Base-by-base conservation (phyloP, 2,329 filamentous ascomycete species). In the Coleophoma crateriformis region DNA sequence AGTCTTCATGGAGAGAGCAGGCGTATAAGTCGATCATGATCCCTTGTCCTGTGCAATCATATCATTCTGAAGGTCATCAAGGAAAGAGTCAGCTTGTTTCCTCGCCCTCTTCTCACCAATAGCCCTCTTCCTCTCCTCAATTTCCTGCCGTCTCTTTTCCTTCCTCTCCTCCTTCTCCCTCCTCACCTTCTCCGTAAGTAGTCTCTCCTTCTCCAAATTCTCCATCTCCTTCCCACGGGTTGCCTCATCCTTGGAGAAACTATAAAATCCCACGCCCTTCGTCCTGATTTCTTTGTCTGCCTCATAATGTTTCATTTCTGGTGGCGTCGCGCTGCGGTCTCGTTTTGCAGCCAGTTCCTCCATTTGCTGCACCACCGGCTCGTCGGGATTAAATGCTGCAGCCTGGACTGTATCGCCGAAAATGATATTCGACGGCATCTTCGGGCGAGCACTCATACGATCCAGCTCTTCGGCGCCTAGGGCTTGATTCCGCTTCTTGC, bases 201-300 rank as follows among this genome's bases (percentile, higher is more conserved):
- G 94, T 62, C 82, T 79, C 54, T 73, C 69, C 51, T 88, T 75
- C 65, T 90, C 84, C 58, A 76, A 71, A 41, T 76, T 78, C 57
- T 80, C 76, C 88, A 97, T 96, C 75, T 97, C 88, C 45, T 61
- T 60, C 60, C 69, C 68, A 63, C 84, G 69, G 55, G 75, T 73
- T 56, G 79, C 82, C 62, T 86, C 84, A 66, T 95, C 87, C 56
- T 79, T 80, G 51, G 85, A 89, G 65, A 99, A 97, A 50, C 87
- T 84, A 71, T 90, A 96, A 70, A 97, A 99, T 0, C 88, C 94
- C 0, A 88, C 88, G 4, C 94, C 94, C 61, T 94, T 92, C 41
- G 82, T 89, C 53, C 94, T 77, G 45, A 96, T 83, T 75, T 99
- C 94, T 53, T 78, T 78, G 53, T 81, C 79, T 1, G 89, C 89